Conservation (phyloP, 2,329 filamentous ascomycete genomes). For the Penicillium sp. region DNA sequence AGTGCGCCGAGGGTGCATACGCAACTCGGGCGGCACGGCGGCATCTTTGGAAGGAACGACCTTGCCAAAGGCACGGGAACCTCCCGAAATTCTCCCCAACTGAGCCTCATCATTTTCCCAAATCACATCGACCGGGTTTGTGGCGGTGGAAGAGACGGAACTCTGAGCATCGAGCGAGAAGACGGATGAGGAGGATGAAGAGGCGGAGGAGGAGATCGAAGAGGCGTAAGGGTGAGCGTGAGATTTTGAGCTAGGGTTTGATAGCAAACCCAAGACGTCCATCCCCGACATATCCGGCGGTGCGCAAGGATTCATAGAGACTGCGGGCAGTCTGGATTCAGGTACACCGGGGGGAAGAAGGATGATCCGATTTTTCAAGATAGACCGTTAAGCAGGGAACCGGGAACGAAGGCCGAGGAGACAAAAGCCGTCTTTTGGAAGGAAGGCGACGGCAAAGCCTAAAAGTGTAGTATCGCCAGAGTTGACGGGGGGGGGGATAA, state of each 20-base stretch:
- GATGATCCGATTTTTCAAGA: conserved; percentile 18
- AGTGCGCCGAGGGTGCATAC: conserved; percentile 55
- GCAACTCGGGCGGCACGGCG: conserved; percentile 41
- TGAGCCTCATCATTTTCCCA: conserved; percentile 44
- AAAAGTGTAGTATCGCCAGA: conserved; percentile 20
- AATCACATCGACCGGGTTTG: conserved; percentile 57
- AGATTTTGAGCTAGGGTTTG: conserved; percentile 40
- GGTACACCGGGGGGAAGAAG: background rate
- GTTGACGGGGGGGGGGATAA: conserved; percentile 5
- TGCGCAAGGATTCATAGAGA: conserved; percentile 27
- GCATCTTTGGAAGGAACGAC: conserved; percentile 33
- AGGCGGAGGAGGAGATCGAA: conserved; percentile 71
- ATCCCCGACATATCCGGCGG: conserved; percentile 44
- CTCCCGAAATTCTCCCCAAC: conserved; percentile 26
- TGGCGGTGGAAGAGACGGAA: conserved; percentile 68
- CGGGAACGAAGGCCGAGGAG: conserved; percentile 30
- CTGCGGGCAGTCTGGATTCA: background rate
- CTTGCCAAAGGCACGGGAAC: conserved; percentile 28
- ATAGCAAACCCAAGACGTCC: conserved; percentile 46
- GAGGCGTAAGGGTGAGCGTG: conserved; percentile 63
- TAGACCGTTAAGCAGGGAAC: conserved; percentile 27
- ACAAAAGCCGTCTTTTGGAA: conserved; percentile 26
- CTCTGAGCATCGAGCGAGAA: conserved; percentile 72
- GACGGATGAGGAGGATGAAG: conserved; percentile 73
- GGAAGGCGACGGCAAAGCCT: conserved; percentile 29